phyloP scores from a whole-genome alignment of 192 early-diverging fungal genomes.

The Entomortierella chlamydospora region DNA sequence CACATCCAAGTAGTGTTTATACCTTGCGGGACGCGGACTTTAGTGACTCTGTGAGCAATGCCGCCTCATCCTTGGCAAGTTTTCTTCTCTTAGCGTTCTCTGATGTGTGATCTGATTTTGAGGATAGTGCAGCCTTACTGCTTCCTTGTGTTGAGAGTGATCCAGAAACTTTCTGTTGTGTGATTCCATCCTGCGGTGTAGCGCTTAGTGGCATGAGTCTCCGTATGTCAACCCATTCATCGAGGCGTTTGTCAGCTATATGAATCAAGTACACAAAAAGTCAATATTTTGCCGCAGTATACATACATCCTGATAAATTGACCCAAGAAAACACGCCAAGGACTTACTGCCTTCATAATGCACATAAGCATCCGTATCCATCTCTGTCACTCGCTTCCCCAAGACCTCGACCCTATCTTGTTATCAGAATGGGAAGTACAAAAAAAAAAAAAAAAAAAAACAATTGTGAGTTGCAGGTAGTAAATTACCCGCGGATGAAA shows the following conservation, averaged over 20 bases:
- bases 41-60: constrained; percentile 15
- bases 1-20: too few relatives aligned
- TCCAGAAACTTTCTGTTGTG: not conserved
- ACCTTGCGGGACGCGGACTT: constrained; percentile 25
- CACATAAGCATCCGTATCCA: constrained; percentile 43
- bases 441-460: not conserved
- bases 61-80: constrained; percentile 28
- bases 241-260: constrained; percentile 50
- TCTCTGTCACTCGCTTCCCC: constrained; percentile 40
- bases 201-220: constrained; percentile 13
- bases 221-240: constrained; percentile 45
- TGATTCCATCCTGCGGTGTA: not conserved
- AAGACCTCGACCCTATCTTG: constrained; percentile 44
- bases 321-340: not conserved
- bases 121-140: not conserved
- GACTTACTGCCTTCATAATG: constrained; percentile 52
- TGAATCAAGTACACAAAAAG: not conserved
- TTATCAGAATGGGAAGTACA: not conserved
- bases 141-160: not conserved
- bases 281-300: not conserved
- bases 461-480: not conserved
- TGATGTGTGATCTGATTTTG: not conserved
- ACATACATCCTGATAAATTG: not conserved
- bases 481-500: not conserved
- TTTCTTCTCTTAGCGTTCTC: constrained; percentile 22